phyloP scores from a whole-genome alignment of 805 yeast genomes.

The Debaryomyces tyrocola region DNA sequence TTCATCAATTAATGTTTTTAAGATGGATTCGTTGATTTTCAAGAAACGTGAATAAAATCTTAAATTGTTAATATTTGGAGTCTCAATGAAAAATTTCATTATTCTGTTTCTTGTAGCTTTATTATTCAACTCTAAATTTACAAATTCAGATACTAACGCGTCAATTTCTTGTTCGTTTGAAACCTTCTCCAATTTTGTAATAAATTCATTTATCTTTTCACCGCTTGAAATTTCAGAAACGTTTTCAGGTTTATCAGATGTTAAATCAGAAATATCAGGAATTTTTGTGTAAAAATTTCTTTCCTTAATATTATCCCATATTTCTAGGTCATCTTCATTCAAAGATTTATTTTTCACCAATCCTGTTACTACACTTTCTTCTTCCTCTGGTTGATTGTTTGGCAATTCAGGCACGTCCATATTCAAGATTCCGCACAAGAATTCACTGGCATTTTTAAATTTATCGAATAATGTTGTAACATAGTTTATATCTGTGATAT shows the following conservation, averaged over 20 bases:
- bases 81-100: slow-evolving; percentile 52
- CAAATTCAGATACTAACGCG: slow-evolving; percentile 45
- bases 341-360: slow-evolving; percentile 19
- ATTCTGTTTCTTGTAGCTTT: slow-evolving; percentile 71
- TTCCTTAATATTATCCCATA: slow-evolving; percentile 71
- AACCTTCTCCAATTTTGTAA: slow-evolving; percentile 43
- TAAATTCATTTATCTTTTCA: slow-evolving; percentile 43
- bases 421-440: slow-evolving; percentile 43
- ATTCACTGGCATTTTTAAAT: slow-evolving; percentile 42
- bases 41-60: slow-evolving; percentile 65
- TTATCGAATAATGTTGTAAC: slow-evolving; percentile 39
- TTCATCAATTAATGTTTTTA: slow-evolving; percentile 53
- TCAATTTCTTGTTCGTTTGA: slow-evolving; percentile 52
- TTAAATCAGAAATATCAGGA: slow-evolving; percentile 39
- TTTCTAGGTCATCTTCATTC: slow-evolving; percentile 25
- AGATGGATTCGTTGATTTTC: slow-evolving; percentile 51
- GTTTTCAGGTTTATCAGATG: slow-evolving; percentile 11
- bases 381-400: slow-evolving; percentile 3
- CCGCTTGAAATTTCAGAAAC: slow-evolving; percentile 26
- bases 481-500: slow-evolving; percentile 33
- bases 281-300: slow-evolving; percentile 61
- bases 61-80: slow-evolving; percentile 45
- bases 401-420: slow-evolving; percentile 23
- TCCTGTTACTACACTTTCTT: slow-evolving; percentile 19
- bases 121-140: slow-evolving; percentile 56